Evolutionary conservation across 208 protist species (phyloP), one percentile per base, ranked within the genome.

Genomic region (Zelonia costaricensis): DNA sequence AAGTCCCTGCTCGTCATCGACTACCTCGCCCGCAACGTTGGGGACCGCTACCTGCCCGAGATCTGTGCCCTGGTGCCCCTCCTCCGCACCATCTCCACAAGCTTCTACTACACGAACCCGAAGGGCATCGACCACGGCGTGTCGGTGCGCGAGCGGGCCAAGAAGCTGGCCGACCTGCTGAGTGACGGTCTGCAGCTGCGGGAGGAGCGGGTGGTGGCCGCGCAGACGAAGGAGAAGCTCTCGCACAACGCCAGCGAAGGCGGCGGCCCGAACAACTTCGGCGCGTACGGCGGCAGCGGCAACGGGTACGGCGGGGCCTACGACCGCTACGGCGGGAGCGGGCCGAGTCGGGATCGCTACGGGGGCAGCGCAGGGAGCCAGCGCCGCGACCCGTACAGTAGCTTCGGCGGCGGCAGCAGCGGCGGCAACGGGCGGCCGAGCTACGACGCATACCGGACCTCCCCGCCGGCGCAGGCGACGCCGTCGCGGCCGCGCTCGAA

Each of bases 111-210:
- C 68, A 93, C 86, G 5, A 92, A 89, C 53, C 72, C 74, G 10
- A 93, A 93, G 57, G 90, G 90, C 43, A 76, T 91, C 47, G 90
- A 96, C 58, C 90, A 93, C 70, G 90, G 90, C 44, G 61, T 93
- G 25, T 96, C 90, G 15, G 90, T 96, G 20, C 74, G 90, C 18
- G 90, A 96, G 68, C 84, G 86, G 18, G 84, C 86, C 8, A 89
- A 82, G 68, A 90, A 92, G 52, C 68, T 96, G 33, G 79, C 72
- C 3, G 86, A 92, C 35, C 77, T 96, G 16, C 59, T 96, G 35
- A 93, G 76, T 57, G 90, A 96, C 62, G 80, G 82, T 15, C 42
- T 79, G 43, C 60, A 83, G 46, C 71, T 96, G 53, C 84, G 86
- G 27, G 84, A 93, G 61, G 86, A 96, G 73, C 84, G 90, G 2